phyloP scores from a whole-genome alignment of 2,329 filamentous ascomycete genomes.

The Penicillium sp. region DNA sequence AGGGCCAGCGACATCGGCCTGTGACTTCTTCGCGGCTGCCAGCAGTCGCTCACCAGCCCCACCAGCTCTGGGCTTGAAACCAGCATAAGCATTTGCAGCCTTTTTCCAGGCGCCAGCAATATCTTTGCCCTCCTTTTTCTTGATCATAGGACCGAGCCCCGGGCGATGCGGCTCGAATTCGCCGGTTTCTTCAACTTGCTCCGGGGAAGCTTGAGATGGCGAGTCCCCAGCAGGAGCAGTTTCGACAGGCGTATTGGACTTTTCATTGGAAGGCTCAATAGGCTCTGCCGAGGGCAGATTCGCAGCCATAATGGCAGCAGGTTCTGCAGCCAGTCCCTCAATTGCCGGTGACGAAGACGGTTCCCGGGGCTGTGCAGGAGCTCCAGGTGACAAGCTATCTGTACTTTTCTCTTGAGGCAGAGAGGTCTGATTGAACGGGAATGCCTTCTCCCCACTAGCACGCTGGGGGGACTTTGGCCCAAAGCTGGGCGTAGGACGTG shows the following conservation, averaged over 20 bases:
- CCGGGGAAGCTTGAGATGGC: constrained; percentile 11
- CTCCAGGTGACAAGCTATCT: constrained; percentile 13
- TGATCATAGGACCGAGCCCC: constrained; percentile 83
- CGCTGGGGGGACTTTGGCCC: constrained; percentile 25
- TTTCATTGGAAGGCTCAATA: constrained; percentile 1
- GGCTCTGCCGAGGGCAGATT: constrained; percentile 7
- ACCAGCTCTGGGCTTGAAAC: constrained; percentile 79
- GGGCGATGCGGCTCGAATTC: constrained; percentile 53
- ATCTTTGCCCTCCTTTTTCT: constrained; percentile 63
- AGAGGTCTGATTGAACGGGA: constrained; percentile 14
- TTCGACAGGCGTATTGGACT: constrained; percentile 10
- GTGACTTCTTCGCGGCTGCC: constrained; percentile 46
- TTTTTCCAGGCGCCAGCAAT: constrained; percentile 70
- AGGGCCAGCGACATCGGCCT: constrained; percentile 56
- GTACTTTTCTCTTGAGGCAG: constrained; percentile 9
- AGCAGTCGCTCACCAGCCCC: constrained; percentile 74
- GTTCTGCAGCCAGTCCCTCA: constrained; percentile 12
- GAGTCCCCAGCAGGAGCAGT: constrained; percentile 5
- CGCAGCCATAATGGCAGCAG: constrained; percentile 11
- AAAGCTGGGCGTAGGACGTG: constrained; percentile 22
- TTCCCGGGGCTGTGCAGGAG: constrained; percentile 16
- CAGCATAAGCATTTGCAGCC: constrained; percentile 60
- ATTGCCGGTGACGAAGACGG: constrained; percentile 10
- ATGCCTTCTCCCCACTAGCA: constrained; percentile 26
- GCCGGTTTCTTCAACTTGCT: constrained; percentile 40